Percentiles rank a stretch among this genome's conserved stretches.
Evolutionary conservation across 2,329 filamentous ascomycete genomes (phyloP).

Genomic region (Trichothecium roseum): DNA sequence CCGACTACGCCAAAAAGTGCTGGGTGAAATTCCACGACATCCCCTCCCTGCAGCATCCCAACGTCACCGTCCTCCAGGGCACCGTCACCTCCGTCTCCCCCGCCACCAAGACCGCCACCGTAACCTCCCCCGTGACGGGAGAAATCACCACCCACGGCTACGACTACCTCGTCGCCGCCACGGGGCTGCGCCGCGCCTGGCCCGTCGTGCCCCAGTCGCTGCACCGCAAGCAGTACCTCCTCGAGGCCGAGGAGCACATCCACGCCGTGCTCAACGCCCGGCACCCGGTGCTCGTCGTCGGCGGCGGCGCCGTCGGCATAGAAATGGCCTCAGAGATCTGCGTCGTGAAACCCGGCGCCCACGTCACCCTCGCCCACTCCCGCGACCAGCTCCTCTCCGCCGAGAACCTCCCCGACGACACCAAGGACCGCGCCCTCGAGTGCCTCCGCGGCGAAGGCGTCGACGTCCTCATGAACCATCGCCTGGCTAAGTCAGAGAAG

Average conservation of each 20-base stretch:
- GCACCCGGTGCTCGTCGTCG: constrained; percentile 58
- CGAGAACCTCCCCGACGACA: constrained; percentile 60
- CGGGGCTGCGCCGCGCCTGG: constrained; percentile 59
- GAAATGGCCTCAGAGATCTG: constrained; percentile 77
- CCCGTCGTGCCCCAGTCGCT: constrained; percentile 62
- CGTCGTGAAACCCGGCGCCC: constrained; percentile 48
- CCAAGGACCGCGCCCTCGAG: constrained; percentile 51
- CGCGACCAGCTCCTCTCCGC: constrained; percentile 59
- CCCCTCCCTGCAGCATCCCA: constrained; percentile 51
- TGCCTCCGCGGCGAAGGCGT: constrained; percentile 54
- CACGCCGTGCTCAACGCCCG: constrained; percentile 37
- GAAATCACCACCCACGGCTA: constrained; percentile 39
- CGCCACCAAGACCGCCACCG: constrained; percentile 47
- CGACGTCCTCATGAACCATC: constrained; percentile 50
- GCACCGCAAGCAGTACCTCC: constrained; percentile 50
- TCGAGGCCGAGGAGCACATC: constrained; percentile 52
- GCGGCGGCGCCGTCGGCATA: constrained; percentile 68
- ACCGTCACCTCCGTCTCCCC: constrained; percentile 51
- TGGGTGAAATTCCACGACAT: constrained; percentile 64
- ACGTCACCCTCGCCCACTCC: constrained; percentile 68
- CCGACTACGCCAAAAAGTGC: constrained; percentile 51
- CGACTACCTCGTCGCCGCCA: constrained; percentile 66
- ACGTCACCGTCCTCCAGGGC: constrained; percentile 58
- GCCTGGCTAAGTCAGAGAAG: constrained; percentile 39
- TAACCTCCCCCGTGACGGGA: constrained; percentile 37